Conservation (phyloP, 495 filamentous ascomycete genomes). For the Aspergillus nidulans region DNA sequence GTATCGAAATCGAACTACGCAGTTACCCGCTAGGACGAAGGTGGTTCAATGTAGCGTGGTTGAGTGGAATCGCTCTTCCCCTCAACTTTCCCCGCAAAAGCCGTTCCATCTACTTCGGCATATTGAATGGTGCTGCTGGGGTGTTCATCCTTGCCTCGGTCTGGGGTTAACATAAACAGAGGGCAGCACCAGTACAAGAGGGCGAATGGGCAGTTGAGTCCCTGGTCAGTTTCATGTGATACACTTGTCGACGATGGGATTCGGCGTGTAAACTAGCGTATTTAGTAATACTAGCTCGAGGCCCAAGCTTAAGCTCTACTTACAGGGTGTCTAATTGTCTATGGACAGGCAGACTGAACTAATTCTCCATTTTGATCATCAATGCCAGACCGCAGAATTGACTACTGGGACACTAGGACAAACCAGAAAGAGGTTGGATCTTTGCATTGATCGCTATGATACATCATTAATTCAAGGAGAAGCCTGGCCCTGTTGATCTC, state of each 20-base stretch:
- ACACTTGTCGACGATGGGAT: neutral
- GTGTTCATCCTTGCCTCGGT: too few species aligned
- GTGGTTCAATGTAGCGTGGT: neutral
- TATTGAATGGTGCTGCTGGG: too few species aligned
- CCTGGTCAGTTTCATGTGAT: neutral
- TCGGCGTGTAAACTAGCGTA: neutral
- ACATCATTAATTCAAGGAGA: conserved; percentile 15
- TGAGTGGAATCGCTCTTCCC: too few species aligned
- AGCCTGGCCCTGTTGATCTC: neutral
- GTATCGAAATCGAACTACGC: neutral
- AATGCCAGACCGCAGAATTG: neutral
- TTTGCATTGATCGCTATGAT: conserved; percentile 9
- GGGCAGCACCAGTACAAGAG: too few species aligned
- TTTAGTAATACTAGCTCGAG: neutral
- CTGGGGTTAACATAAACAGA: too few species aligned
- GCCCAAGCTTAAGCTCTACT: too few species aligned
- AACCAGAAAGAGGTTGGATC: neutral
- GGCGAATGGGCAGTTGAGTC: too few species aligned
- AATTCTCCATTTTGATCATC: neutral
- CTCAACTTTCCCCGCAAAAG: too few species aligned
- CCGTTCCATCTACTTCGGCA: too few species aligned
- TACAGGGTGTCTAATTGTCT: too few species aligned
- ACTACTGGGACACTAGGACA: neutral
- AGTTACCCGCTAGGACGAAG: too few species aligned
- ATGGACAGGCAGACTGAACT: neutral